Evolutionary conservation across 2,329 filamentous ascomycete species (phyloP).

Genomic region (Fusarium chuoi): DNA sequence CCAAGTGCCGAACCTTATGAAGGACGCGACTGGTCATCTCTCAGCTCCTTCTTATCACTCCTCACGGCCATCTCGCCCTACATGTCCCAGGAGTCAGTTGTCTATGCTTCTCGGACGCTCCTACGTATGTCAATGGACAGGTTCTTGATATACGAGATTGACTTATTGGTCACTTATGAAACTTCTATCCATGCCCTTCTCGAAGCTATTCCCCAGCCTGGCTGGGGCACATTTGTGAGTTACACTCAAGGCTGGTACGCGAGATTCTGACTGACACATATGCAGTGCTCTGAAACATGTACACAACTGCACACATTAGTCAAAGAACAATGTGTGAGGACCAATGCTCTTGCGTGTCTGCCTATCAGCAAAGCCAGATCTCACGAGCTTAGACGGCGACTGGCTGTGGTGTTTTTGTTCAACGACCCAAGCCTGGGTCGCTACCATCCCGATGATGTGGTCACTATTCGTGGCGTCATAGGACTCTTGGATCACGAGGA

Average conservation of each 20-base stretch:
- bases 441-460: constrained; percentile 53
- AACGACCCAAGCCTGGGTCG: constrained; percentile 56
- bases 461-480: constrained; percentile 58
- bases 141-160: constrained; percentile 56
- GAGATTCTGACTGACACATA: constrained; percentile 2
- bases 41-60: constrained; percentile 57
- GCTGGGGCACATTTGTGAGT: constrained; percentile 58
- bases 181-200: constrained; percentile 57
- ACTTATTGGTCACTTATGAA: constrained; percentile 55
- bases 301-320: constrained; percentile 59
- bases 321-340: constrained; percentile 61
- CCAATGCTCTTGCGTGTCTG: constrained; percentile 68
- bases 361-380: constrained; percentile 61
- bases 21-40: constrained; percentile 58
- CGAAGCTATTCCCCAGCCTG: constrained; percentile 50
- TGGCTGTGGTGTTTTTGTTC: constrained; percentile 74
- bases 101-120: constrained; percentile 58
- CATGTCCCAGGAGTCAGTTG: constrained; percentile 49
- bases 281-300: constrained; percentile 62
- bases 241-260: neutral
- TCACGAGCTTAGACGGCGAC: constrained; percentile 71
- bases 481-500: constrained; percentile 58
- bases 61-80: constrained; percentile 51
- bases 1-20: constrained; percentile 44
- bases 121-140: constrained; percentile 66